Evolutionary conservation across 78 protist genomes (phyloP).

Genomic region (Dictyostelium capitatum): DNA sequence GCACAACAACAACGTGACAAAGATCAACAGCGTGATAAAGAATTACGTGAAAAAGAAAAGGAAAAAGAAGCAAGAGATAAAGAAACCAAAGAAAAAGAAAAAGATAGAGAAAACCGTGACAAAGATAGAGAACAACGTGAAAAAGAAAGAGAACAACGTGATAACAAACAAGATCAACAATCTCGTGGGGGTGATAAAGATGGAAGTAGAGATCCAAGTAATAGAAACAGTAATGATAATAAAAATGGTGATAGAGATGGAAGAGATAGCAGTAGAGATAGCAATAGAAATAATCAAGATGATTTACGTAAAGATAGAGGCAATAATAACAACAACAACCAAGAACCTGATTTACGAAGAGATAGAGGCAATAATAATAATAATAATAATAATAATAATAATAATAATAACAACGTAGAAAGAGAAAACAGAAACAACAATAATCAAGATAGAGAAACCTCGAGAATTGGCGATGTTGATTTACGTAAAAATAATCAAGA

Average conservation of each 20-base stretch:
- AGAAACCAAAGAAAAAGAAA: background rate
- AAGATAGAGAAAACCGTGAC: background rate
- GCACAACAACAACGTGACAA: background rate
- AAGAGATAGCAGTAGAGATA: background rate
- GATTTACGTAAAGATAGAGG: background rate
- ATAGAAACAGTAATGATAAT: background rate
- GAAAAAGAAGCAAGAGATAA: background rate
- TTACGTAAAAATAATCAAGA: background rate
- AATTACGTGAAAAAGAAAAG: conserved; percentile 1
- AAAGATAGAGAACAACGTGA: conserved; percentile 9
- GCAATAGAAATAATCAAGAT: background rate
- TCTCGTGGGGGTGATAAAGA: background rate
- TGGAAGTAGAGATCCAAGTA: background rate
- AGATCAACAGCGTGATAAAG: conserved; percentile 13
- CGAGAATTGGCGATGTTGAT: no score
- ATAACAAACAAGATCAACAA: background rate
- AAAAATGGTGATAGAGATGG: background rate
- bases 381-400: background rate
- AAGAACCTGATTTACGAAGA: background rate
- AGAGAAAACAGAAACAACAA: background rate
- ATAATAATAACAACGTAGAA: background rate
- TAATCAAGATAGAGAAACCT: no score
- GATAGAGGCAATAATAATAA: background rate
- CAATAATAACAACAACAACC: background rate
- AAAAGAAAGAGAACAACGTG: background rate